Evolutionary conservation across 1,284 basidiomycete species (phyloP).

Genomic region (Heterobasidion parviporum): DNA sequence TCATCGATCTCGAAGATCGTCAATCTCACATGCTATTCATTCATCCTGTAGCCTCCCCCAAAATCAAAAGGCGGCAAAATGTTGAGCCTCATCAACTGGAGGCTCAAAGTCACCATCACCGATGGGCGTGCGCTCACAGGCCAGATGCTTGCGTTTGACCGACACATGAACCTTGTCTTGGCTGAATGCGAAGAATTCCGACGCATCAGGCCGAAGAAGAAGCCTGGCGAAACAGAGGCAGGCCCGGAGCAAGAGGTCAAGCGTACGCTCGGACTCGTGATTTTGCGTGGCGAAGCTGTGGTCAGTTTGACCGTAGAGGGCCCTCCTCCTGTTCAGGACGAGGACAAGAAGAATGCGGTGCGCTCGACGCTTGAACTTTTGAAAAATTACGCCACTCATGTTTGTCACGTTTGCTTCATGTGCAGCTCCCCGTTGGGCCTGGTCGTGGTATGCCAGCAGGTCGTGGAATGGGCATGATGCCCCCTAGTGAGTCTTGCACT

Average conservation of each 20-base stretch:
- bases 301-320: slow-evolving; percentile 95
- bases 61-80: slow-evolving; percentile 98
- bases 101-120: slow-evolving; percentile 96
- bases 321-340: slow-evolving; percentile 87
- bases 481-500: slow-evolving; percentile 59
- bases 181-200: slow-evolving; percentile 97
- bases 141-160: slow-evolving; percentile 99
- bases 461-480: slow-evolving; percentile 95
- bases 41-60: slow-evolving; percentile 61
- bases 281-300: slow-evolving; percentile 93
- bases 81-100: slow-evolving; percentile 96
- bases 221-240: slow-evolving; percentile 63
- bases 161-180: slow-evolving; percentile 98
- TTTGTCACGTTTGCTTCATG: slow-evolving; percentile 3
- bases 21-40: neutral
- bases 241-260: slow-evolving; percentile 93
- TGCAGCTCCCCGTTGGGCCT: slow-evolving; percentile 79
- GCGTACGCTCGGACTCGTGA: slow-evolving; percentile 90
- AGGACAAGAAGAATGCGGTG: slow-evolving; percentile 77
- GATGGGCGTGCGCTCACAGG: slow-evolving; percentile 94
- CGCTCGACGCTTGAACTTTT: slow-evolving; percentile 2
- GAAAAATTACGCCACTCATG: neutral
- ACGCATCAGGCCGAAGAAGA: slow-evolving; percentile 82
- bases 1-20: too few relatives aligned
- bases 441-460: slow-evolving; percentile 94